Evolutionary conservation across 2,329 filamentous ascomycete species (phyloP).

Genomic region (Pyricularia sp.): DNA sequence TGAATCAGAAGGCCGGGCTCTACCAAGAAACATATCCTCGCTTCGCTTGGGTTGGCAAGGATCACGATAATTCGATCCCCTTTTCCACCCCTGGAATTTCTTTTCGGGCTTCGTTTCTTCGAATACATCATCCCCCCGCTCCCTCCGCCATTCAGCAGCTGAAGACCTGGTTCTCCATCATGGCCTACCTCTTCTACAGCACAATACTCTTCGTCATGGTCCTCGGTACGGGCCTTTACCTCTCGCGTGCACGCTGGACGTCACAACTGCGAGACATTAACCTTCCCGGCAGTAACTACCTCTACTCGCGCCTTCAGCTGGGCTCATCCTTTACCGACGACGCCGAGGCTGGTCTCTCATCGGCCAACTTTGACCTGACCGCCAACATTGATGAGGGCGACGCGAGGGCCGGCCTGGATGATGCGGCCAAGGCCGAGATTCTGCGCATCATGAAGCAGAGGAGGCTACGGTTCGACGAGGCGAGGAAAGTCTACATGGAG

Average conservation of each 20-base stretch:
- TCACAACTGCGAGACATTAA: slow-evolving; percentile 41
- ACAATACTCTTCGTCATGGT: slow-evolving; percentile 60
- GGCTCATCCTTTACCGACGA: slow-evolving; percentile 68
- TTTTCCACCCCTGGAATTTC: background rate
- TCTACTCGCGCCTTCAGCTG: slow-evolving; percentile 63
- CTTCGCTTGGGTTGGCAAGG: background rate
- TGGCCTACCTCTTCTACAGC: slow-evolving; percentile 73
- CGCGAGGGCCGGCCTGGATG: slow-evolving; percentile 66
- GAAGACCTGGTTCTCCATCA: slow-evolving; percentile 23
- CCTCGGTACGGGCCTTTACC: slow-evolving; percentile 61
- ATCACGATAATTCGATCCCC: background rate
- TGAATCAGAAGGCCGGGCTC: background rate
- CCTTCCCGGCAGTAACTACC: slow-evolving; percentile 41
- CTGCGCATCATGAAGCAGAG: slow-evolving; percentile 81
- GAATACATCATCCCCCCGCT: background rate
- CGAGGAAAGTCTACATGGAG: slow-evolving; percentile 74
- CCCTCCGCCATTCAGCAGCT: background rate
- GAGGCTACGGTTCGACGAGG: slow-evolving; percentile 79
- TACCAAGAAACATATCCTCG: background rate
- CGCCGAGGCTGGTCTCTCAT: slow-evolving; percentile 76
- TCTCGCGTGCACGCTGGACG: slow-evolving; percentile 69
- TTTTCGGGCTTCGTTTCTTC: slow-evolving; percentile 7
- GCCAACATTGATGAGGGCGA: slow-evolving; percentile 73
- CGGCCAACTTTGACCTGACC: slow-evolving; percentile 67
- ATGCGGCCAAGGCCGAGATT: slow-evolving; percentile 67